Evolutionary conservation across 129 eudicot genomes (phyloP).

Genomic region (Tagetes patula): DNA sequence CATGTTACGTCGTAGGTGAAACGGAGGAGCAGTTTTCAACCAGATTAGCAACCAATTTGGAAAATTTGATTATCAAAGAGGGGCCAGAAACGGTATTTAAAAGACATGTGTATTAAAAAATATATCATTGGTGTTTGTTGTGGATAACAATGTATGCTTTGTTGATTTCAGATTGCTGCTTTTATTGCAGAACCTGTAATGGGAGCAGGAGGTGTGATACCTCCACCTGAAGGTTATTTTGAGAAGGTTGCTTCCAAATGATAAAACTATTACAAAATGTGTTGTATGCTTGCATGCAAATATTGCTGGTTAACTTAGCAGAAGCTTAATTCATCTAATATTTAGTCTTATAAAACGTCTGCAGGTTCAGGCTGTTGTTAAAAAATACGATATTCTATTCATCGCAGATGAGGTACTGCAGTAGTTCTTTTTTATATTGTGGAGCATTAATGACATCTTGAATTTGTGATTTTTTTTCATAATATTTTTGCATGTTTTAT

Average conservation of each 20-base stretch:
- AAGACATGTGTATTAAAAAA: background rate
- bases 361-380: constrained; percentile 87
- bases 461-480: background rate
- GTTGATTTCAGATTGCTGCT: constrained; percentile 80
- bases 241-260: constrained; percentile 59
- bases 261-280: background rate
- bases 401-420: constrained; percentile 81
- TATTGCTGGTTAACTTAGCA: background rate
- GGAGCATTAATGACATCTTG: background rate
- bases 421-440: constrained; percentile 3
- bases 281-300: background rate
- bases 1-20: constrained; percentile 52
- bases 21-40: constrained; percentile 90
- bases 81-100: constrained; percentile 92
- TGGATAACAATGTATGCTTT: constrained; percentile 17
- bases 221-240: constrained; percentile 89
- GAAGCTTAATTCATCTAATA: background rate
- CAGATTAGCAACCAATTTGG: constrained; percentile 84
- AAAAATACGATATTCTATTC: constrained; percentile 80
- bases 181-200: constrained; percentile 96
- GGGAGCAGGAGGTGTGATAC: constrained; percentile 99
- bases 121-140: constrained; percentile 12
- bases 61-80: constrained; percentile 76
- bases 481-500: background rate
- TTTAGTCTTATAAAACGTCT: constrained; percentile 10